phyloP scores from a whole-genome alignment of 768 basidiomycete genomes.

The Mycena latifolia region DNA sequence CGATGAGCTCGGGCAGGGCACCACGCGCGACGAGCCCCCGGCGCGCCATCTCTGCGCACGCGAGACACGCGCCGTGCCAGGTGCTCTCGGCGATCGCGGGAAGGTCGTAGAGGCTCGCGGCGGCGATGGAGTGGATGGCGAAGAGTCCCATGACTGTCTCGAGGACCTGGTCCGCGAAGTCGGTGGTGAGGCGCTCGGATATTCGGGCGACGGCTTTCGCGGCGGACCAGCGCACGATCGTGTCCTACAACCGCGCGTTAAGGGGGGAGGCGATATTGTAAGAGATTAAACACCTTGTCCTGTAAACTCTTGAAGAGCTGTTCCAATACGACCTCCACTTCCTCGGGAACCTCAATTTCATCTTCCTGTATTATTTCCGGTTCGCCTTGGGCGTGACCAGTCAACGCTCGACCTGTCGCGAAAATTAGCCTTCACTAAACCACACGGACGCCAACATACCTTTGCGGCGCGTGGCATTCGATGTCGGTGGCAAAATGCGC shows the following conservation, averaged over 20 bases:
- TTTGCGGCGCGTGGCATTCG: constrained; percentile 49
- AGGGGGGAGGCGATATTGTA: constrained; percentile 6
- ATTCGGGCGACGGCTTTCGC: constrained; percentile 93
- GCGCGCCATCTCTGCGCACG: constrained; percentile 93
- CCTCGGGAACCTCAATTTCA: constrained; percentile 79
- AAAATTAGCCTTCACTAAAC: constrained; percentile 15
- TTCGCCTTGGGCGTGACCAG: constrained; percentile 38
- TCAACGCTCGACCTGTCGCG: constrained; percentile 46
- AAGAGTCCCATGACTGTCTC: constrained; percentile 85
- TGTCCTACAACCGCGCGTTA: constrained; percentile 70
- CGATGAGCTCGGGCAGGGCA: constrained; percentile 72
- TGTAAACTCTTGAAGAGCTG: constrained; percentile 79
- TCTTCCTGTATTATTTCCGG: constrained; percentile 43
- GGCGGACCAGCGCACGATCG: constrained; percentile 93
- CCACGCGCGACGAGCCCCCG: constrained; percentile 75
- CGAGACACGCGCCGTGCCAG: constrained; percentile 96
- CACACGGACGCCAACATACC: constrained; percentile 46
- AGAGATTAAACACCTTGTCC: constrained; percentile 63
- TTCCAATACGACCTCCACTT: constrained; percentile 81
- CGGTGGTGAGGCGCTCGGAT: constrained; percentile 80
- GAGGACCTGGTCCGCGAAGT: constrained; percentile 85
- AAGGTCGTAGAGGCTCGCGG: constrained; percentile 75
- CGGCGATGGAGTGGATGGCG: constrained; percentile 75
- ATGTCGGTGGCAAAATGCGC: constrained; percentile 66
- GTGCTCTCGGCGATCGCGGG: constrained; percentile 85